A percentile compares a stretch with the other conserved stretches of the same genome.
Evolutionary conservation across 2,329 filamentous ascomycete genomes (phyloP).

Genomic region (Coniella vitis): DNA sequence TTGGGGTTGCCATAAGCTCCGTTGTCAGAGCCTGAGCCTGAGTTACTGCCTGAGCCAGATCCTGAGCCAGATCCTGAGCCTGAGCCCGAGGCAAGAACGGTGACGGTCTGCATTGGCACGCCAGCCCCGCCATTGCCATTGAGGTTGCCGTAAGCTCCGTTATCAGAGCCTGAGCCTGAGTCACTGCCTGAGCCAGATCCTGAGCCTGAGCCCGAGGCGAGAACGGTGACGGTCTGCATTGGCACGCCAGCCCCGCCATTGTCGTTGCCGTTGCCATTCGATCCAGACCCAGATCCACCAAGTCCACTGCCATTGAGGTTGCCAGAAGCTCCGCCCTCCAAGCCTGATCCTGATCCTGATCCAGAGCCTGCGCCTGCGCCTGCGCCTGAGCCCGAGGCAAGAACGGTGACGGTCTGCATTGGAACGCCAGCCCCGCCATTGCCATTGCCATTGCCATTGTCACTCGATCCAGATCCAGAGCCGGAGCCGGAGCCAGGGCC

Average conservation of each 20-base stretch:
- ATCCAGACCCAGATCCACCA: neutral
- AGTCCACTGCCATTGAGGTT: neutral
- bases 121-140: constrained; percentile 1
- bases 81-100: constrained; percentile 7
- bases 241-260: neutral
- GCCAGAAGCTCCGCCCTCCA: neutral
- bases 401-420: constrained; percentile 8
- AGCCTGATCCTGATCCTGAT: neutral
- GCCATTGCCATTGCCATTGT: neutral
- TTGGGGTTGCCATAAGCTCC: neutral
- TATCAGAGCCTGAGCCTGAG: neutral
- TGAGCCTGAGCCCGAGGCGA: neutral
- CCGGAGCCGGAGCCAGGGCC: constrained; percentile 3
- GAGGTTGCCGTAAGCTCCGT: neutral
- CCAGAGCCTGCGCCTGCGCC: constrained; percentile 7
- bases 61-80: neutral
- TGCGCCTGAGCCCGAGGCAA: constrained; percentile 2
- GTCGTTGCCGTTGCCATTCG: neutral
- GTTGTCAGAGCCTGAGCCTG: neutral
- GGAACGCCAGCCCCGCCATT: constrained; percentile 8
- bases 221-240: constrained; percentile 4
- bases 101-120: constrained; percentile 8
- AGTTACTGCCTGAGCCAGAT: constrained; percentile 1
- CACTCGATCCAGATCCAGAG: neutral
- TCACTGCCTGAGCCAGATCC: constrained; percentile 3